Conservation (phyloP, 169 alveolate species). For the Cryptosporidium ryanae region DNA sequence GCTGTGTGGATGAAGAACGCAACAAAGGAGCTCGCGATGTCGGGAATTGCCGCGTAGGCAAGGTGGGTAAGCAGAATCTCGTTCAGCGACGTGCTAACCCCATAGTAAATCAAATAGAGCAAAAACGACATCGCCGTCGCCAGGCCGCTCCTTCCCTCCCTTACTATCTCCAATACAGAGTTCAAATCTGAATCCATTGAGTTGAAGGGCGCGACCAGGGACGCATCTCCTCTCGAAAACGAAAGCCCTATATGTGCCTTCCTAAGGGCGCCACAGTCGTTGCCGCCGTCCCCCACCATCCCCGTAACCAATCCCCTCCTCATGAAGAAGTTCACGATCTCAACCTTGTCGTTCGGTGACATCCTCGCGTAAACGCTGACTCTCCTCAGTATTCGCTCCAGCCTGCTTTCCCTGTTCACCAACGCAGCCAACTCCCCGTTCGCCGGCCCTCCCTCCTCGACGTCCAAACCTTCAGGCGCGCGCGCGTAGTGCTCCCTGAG, state of each 20-base stretch:
- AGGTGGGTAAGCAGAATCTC: constrained; percentile 57
- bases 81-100: constrained; percentile 14
- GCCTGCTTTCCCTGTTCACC: not conserved
- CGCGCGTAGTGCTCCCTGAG: constrained; percentile 22
- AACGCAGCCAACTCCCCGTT: not conserved
- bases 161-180: constrained; percentile 85
- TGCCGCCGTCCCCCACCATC: constrained; percentile 95
- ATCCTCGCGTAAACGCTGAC: constrained; percentile 83
- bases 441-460: not conserved
- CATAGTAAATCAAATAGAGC: constrained; percentile 19
- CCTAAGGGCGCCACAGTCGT: constrained; percentile 93
- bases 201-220: constrained; percentile 91
- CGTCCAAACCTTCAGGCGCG: not conserved
- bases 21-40: constrained; percentile 38
- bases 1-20: constrained; percentile 57
- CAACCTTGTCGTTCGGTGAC: constrained; percentile 88
- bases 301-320: constrained; percentile 87
- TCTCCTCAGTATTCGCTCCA: constrained; percentile 40
- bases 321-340: constrained; percentile 85
- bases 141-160: constrained; percentile 71
- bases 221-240: constrained; percentile 88
- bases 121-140: constrained; percentile 63
- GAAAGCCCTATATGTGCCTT: constrained; percentile 93
- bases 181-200: constrained; percentile 85
- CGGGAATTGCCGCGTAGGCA: constrained; percentile 54